Conservation (phyloP, 1,139 yeast species). For the Saccharomycopsis phalli region DNA sequence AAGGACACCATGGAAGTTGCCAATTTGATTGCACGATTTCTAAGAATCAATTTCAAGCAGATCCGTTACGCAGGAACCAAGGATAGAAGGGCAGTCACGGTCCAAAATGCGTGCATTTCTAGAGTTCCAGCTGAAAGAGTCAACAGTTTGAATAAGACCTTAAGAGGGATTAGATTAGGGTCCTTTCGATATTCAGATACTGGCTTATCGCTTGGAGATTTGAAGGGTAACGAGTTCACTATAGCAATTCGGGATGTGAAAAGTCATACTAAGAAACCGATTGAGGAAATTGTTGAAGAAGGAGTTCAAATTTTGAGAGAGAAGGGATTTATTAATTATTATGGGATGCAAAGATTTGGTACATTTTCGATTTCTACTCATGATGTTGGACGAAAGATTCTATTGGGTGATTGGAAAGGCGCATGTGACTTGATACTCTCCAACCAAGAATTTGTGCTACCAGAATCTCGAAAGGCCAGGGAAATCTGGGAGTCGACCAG, state of each 20-base stretch:
- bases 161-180: constrained; percentile 70
- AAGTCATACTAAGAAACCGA: constrained; percentile 25
- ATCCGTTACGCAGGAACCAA: constrained; percentile 91
- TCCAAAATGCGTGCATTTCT: constrained; percentile 69
- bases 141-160: constrained; percentile 62
- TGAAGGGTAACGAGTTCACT: constrained; percentile 78
- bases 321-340: constrained; percentile 84
- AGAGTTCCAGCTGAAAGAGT: constrained; percentile 73
- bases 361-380: constrained; percentile 92
- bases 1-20: constrained; percentile 97
- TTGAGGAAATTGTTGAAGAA: constrained; percentile 36
- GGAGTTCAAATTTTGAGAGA: constrained; percentile 52
- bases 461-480: constrained; percentile 78
- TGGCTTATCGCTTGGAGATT: constrained; percentile 68
- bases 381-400: constrained; percentile 62
- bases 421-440: constrained; percentile 73
- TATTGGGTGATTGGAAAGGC: constrained; percentile 67
- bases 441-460: constrained; percentile 77
- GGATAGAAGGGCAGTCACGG: constrained; percentile 93
- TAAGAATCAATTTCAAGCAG: constrained; percentile 61
- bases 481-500: constrained; percentile 68
- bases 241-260: constrained; percentile 73
- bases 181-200: constrained; percentile 60
- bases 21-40: constrained; percentile 56
- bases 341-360: constrained; percentile 96